These are phyloP conservation scores for Achaetomiella virescens DNA, from an alignment of 495 filamentous ascomycete genomes.

Conservation along the genomic window DNA sequence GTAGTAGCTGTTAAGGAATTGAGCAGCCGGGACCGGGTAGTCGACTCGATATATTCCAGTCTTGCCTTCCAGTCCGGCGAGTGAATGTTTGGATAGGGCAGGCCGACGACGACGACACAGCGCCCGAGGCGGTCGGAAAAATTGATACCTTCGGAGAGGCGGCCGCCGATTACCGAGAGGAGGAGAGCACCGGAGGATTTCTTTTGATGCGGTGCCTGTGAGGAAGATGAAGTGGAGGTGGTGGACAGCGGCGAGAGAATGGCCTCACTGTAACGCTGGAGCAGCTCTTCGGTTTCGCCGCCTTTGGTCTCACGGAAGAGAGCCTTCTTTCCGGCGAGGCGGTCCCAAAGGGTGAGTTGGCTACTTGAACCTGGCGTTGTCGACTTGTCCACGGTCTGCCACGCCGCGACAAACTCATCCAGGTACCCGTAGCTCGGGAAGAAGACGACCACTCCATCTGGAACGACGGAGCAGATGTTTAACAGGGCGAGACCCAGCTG, in stretches of 20 bases:
- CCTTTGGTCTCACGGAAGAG: constrained; percentile 63
- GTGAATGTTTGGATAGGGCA: constrained; percentile 89
- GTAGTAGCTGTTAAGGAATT: too few relatives aligned
- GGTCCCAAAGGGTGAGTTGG: constrained; percentile 43
- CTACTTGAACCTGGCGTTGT: not conserved
- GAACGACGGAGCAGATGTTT: constrained; percentile 64
- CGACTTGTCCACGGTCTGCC: constrained; percentile 43
- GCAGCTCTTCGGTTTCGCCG: constrained; percentile 55
- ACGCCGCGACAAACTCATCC: constrained; percentile 59
- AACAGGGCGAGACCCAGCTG: constrained; percentile 69
- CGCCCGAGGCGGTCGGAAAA: constrained; percentile 89
- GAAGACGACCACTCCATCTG: constrained; percentile 91
- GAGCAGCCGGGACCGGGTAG: constrained; percentile 38
- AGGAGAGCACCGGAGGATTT: constrained; percentile 59
- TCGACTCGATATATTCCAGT: constrained; percentile 75
- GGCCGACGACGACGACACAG: constrained; percentile 79
- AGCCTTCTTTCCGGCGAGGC: constrained; percentile 54
- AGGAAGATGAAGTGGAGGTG: not conserved
- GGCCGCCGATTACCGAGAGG: constrained; percentile 91
- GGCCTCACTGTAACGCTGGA: constrained; percentile 63
- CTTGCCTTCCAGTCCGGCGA: constrained; percentile 90
- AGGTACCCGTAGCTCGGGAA: constrained; percentile 94
- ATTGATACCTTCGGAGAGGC: constrained; percentile 95
- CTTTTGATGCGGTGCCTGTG: not conserved
- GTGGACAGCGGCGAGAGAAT: constrained; percentile 45